Conservation (phyloP, 148 eudicot species). For the Arctostaphylos glauca region DNA sequence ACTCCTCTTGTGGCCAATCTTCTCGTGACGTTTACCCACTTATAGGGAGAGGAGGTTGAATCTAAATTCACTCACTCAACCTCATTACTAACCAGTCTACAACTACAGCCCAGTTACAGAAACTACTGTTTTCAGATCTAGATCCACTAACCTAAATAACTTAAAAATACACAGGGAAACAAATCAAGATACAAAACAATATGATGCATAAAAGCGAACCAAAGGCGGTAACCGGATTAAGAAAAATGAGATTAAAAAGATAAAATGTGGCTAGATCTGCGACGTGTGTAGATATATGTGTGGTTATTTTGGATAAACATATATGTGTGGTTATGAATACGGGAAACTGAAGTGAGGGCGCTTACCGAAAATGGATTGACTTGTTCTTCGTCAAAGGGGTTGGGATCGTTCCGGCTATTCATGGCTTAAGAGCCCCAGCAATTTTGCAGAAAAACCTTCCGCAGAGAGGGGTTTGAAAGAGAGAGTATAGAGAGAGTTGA, state of each 20-base stretch:
- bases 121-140: slow-evolving; percentile 2
- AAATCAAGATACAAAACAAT: too few species aligned
- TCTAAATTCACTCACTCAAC: too few species aligned
- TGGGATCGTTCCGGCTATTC: slow-evolving; percentile 50
- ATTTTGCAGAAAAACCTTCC: slow-evolving; percentile 16
- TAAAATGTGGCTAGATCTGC: slow-evolving; percentile 27
- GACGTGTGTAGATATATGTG: background rate
- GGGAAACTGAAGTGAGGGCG: background rate
- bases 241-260: background rate
- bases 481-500: slow-evolving; percentile 9
- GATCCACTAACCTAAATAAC: background rate
- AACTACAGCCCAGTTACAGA: background rate
- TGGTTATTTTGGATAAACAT: too few species aligned
- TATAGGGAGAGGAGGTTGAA: background rate
- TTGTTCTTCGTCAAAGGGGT: slow-evolving; percentile 59
- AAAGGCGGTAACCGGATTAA: background rate
- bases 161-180: background rate
- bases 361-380: slow-evolving; percentile 90
- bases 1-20: background rate
- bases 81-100: background rate
- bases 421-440: slow-evolving; percentile 23
- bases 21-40: background rate
- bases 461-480: slow-evolving; percentile 13
- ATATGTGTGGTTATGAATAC: background rate
- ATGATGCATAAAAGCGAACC: background rate